phyloP scores from a whole-genome alignment of 1,139 yeast genomes.

The Yamadazyma songkhlaensis region DNA sequence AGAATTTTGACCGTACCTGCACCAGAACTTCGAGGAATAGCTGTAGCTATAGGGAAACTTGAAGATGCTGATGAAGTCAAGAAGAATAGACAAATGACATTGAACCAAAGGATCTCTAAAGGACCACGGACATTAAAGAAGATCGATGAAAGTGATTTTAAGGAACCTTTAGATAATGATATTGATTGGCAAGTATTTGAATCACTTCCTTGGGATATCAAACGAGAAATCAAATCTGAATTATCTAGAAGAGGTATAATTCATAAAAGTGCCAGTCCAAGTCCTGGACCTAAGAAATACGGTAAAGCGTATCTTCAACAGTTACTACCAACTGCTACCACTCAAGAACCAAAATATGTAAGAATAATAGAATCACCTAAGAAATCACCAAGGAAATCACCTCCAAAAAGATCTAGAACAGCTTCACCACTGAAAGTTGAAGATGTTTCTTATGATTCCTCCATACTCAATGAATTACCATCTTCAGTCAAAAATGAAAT shows the following conservation, averaged over 20 bases:
- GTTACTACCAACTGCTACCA: slow-evolving; percentile 29
- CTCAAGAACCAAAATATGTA: slow-evolving; percentile 26
- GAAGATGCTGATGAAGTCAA: slow-evolving; percentile 32
- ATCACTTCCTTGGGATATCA: slow-evolving; percentile 52
- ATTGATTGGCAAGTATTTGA: slow-evolving; percentile 57
- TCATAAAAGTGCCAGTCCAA: slow-evolving; percentile 4
- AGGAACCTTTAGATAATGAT: slow-evolving; percentile 12
- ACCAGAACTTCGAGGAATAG: slow-evolving; percentile 72
- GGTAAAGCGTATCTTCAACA: slow-evolving; percentile 40
- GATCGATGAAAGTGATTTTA: slow-evolving; percentile 11
- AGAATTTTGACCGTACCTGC: slow-evolving; percentile 61
- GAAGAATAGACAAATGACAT: slow-evolving; percentile 36
- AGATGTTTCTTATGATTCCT: slow-evolving; percentile 29
- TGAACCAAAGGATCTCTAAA: slow-evolving; percentile 15
- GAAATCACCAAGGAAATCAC: slow-evolving; percentile 4
- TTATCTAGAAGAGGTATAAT: slow-evolving; percentile 32
- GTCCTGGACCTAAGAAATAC: slow-evolving; percentile 15
- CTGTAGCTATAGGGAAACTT: slow-evolving; percentile 63
- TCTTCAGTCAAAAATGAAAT: slow-evolving; percentile 41
- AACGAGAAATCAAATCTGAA: slow-evolving; percentile 47
- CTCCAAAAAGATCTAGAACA: slow-evolving; percentile 12
- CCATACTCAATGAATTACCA: slow-evolving; percentile 47
- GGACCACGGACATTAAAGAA: neutral
- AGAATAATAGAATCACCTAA: slow-evolving; percentile 37
- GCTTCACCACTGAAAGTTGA: slow-evolving; percentile 12